These are phyloP conservation scores for Umbellularia californica DNA, from an alignment of 164 flowering plant species.

Conservation along the genomic window DNA sequence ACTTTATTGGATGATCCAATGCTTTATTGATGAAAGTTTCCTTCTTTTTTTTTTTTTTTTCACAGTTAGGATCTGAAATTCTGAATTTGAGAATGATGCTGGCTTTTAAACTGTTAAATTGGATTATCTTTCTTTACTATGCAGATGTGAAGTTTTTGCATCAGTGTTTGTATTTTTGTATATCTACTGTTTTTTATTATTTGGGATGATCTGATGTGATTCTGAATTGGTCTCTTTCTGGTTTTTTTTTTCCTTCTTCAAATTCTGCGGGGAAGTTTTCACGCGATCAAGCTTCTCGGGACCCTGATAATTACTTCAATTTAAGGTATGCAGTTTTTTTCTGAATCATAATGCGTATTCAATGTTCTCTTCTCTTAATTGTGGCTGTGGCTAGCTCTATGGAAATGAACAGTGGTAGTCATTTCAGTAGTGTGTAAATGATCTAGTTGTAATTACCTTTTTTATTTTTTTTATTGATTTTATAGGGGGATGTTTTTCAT, in stretches of 20 bases:
- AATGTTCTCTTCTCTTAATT: background rate
- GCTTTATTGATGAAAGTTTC: no score
- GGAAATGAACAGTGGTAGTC: background rate
- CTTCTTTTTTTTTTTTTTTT: background rate
- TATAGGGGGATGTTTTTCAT: background rate
- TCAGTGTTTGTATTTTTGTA: background rate
- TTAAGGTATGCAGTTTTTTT: conserved; percentile 47
- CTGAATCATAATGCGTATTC: no score
- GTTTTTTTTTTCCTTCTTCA: background rate
- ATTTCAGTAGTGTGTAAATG: background rate
- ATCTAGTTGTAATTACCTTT: background rate
- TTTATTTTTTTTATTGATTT: background rate
- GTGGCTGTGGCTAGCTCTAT: background rate
- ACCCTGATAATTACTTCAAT: conserved; percentile 87
- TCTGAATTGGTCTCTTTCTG: background rate
- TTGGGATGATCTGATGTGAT: background rate
- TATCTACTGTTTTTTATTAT: background rate
- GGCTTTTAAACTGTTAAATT: background rate
- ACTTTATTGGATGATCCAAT: no score
- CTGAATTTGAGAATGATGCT: no score
- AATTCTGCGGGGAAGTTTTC: conserved; percentile 44
- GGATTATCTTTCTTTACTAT: background rate
- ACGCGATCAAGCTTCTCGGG: conserved; percentile 77
- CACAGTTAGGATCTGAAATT: background rate
- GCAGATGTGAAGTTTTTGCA: background rate